These are phyloP conservation scores for Kalmusia sp. DNA, from an alignment of 2,329 filamentous ascomycete genomes.

Conservation along the genomic window DNA sequence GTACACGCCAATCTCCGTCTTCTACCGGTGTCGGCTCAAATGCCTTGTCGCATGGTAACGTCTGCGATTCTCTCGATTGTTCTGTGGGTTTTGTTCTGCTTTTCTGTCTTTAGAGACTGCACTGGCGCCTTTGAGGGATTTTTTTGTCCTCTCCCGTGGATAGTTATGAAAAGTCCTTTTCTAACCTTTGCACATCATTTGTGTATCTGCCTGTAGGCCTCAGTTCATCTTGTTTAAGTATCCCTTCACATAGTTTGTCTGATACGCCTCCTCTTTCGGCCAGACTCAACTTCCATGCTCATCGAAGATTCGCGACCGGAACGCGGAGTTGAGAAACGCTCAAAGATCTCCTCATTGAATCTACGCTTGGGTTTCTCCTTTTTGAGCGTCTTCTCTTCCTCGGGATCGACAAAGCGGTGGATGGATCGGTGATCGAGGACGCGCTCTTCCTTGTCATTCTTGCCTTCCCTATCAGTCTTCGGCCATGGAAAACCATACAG, in stretches of 20 bases:
- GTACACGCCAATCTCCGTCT: no score
- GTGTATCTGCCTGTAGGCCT: neutral
- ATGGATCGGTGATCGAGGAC: slow-evolving; percentile 86
- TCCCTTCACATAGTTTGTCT: slow-evolving; percentile 40
- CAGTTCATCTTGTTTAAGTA: no score
- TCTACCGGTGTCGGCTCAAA: no score
- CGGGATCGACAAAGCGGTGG: slow-evolving; percentile 80
- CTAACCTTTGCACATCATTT: neutral
- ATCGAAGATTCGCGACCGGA: slow-evolving; percentile 27
- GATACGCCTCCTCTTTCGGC: slow-evolving; percentile 28
- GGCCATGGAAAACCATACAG: slow-evolving; percentile 96
- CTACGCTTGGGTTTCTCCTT: slow-evolving; percentile 35
- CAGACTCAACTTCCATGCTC: slow-evolving; percentile 30
- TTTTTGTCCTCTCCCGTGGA: no score
- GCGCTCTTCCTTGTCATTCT: slow-evolving; percentile 70
- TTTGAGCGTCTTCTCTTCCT: slow-evolving; percentile 60
- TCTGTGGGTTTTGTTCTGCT: no score
- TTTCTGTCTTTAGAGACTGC: no score
- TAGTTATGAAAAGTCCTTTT: no score
- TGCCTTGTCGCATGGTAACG: no score
- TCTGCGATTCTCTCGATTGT: no score
- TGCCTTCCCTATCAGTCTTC: slow-evolving; percentile 84
- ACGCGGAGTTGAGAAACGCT: slow-evolving; percentile 36
- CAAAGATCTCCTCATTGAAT: slow-evolving; percentile 28
- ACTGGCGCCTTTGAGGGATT: no score